Percentiles rank a stretch among this genome's conserved stretches.
Evolutionary conservation across 2,329 filamentous ascomycete genomes (phyloP).

Genomic region (Penicillium decumbens): DNA sequence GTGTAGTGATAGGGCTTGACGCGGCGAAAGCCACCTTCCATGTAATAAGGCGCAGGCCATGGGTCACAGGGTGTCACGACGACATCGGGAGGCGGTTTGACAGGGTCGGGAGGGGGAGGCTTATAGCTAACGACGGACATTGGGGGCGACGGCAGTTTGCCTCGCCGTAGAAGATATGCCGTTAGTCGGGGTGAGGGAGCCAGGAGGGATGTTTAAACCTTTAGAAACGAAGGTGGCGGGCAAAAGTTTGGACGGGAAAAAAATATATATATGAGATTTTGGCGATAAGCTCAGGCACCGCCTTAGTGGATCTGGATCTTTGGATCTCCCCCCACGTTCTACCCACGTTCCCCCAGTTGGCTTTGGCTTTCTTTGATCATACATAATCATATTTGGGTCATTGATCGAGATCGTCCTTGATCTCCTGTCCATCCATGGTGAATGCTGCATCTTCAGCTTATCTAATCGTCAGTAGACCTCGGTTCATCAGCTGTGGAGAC

Average conservation of each 20-base stretch:
- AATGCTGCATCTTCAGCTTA: conserved; percentile 10
- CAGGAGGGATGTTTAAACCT: conserved; percentile 18
- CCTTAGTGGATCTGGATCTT: not conserved
- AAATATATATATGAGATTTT: not conserved
- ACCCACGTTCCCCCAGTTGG: not conserved
- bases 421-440: not conserved
- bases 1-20: conserved; percentile 48
- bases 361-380: not conserved
- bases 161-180: conserved; percentile 39
- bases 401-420: not conserved
- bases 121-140: conserved; percentile 38
- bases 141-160: conserved; percentile 29
- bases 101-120: conserved; percentile 25
- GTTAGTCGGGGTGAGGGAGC: conserved; percentile 39
- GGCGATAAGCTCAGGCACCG: conserved; percentile 13
- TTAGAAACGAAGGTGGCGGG: conserved; percentile 5
- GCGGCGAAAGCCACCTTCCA: conserved; percentile 66
- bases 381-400: not conserved
- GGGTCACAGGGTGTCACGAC: conserved; percentile 31
- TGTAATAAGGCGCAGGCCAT: conserved; percentile 68
- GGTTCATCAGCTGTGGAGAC: conserved; percentile 13
- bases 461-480: conserved; percentile 19
- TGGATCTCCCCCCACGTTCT: not conserved
- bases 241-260: conserved; percentile 11
- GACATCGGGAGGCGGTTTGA: conserved; percentile 27